Percentiles rank a stretch among this genome's conserved stretches.
Conservation (phyloP, 192 early-diverging fungal species). For the Diversispora eburnea region DNA sequence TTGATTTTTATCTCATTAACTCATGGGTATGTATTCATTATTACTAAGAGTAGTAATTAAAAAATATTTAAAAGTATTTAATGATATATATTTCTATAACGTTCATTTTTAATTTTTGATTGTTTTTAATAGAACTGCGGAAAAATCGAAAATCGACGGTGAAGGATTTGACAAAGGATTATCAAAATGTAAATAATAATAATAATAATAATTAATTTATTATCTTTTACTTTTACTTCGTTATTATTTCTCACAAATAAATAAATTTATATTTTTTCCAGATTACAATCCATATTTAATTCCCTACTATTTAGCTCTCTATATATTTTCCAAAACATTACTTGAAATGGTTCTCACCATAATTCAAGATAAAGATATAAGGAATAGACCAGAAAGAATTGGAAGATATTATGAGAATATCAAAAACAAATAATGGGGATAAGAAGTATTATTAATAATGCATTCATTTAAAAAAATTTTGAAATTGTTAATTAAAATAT, state of each 20-base stretch:
- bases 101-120: not conserved
- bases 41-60: not conserved
- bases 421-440: not conserved
- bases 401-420: conserved; percentile 20
- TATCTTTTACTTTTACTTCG: not conserved
- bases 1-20: conserved; percentile 24
- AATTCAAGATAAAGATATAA: conserved; percentile 26
- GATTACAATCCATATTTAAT: conserved; percentile 26
- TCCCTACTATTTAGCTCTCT: conserved; percentile 24
- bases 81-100: not conserved
- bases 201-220: too few relatives aligned
- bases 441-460: too few relatives aligned
- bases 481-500: too few relatives aligned
- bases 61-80: not conserved
- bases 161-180: conserved; percentile 8
- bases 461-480: too few relatives aligned
- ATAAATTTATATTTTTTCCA: not conserved
- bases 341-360: conserved; percentile 19
- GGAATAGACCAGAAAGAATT: conserved; percentile 24
- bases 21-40: not conserved
- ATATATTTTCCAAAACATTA: conserved; percentile 23
- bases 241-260: too few relatives aligned
- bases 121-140: conserved; percentile 17
- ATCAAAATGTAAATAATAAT: conserved; percentile 23
- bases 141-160: conserved; percentile 10